A percentile compares a stretch with the other conserved stretches of the same genome.
Evolutionary conservation across 2,329 filamentous ascomycete species (phyloP).

Genomic region (Domatiomyces catenatus): DNA sequence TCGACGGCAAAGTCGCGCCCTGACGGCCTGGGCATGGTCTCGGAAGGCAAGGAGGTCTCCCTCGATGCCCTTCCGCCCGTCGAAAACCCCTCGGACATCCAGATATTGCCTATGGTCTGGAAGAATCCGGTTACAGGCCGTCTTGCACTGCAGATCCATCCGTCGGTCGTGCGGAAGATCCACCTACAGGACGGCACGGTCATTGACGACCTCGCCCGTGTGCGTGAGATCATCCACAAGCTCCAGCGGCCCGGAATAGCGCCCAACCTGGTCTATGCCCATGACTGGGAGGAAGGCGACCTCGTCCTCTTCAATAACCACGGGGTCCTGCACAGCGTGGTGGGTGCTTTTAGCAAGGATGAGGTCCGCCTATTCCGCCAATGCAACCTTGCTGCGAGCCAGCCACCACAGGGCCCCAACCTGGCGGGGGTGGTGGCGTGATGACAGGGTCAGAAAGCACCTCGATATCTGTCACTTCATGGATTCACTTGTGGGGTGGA

Average conservation of each 20-base stretch:
- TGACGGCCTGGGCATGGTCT: slow-evolving; percentile 56
- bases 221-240: slow-evolving; percentile 54
- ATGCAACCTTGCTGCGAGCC: slow-evolving; percentile 60
- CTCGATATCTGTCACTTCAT: too few species aligned
- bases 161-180: slow-evolving; percentile 53
- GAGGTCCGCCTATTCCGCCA: slow-evolving; percentile 62
- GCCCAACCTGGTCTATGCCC: slow-evolving; percentile 52
- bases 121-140: slow-evolving; percentile 56
- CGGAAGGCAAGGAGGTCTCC: slow-evolving; percentile 48
- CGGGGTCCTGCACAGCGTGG: slow-evolving; percentile 58
- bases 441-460: not conserved
- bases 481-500: too few species aligned
- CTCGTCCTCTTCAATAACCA: slow-evolving; percentile 66
- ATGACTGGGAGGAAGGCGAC: slow-evolving; percentile 65
- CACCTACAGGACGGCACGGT: slow-evolving; percentile 51
- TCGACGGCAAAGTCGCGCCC: slow-evolving; percentile 48
- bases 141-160: slow-evolving; percentile 59
- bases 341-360: slow-evolving; percentile 57
- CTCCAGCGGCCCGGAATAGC: slow-evolving; percentile 59
- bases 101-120: slow-evolving; percentile 63
- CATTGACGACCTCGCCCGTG: slow-evolving; percentile 51
- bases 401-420: slow-evolving; percentile 38
- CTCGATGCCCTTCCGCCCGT: slow-evolving; percentile 47
- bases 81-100: slow-evolving; percentile 46
- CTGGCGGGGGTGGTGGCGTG: slow-evolving; percentile 1